These are phyloP conservation scores for Ogataea trehaloabstinens DNA, from an alignment of 805 yeast species.

Conservation along the genomic window DNA sequence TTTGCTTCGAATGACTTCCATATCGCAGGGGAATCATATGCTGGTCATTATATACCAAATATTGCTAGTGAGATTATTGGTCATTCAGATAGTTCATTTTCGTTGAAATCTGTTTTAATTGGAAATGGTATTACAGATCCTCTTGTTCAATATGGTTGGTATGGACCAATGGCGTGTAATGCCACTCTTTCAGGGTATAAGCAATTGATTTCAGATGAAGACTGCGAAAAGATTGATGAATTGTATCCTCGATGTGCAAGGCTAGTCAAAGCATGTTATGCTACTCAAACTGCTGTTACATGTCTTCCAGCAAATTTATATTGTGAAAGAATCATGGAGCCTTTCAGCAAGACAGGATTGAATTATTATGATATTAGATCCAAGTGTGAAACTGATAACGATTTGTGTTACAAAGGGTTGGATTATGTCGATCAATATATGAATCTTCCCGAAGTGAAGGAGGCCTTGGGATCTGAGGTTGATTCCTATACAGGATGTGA, in stretches of 20 bases:
- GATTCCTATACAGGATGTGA: conserved; percentile 74
- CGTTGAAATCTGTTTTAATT: conserved; percentile 74
- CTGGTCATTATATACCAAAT: conserved; percentile 91
- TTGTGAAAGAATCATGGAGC: conserved; percentile 83
- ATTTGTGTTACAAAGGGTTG: conserved; percentile 77
- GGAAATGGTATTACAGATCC: conserved; percentile 94
- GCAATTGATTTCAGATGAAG: conserved; percentile 71
- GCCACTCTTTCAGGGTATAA: conserved; percentile 72
- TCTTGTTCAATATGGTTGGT: conserved; percentile 70
- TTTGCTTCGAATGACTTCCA: conserved; percentile 63
- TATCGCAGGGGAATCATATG: conserved; percentile 91
- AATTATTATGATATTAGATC: conserved; percentile 89
- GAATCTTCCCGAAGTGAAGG: conserved; percentile 72
- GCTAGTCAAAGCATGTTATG: conserved; percentile 77
- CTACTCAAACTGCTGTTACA: conserved; percentile 67
- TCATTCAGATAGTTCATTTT: conserved; percentile 54
- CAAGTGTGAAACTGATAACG: conserved; percentile 62
- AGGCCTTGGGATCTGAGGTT: conserved; percentile 89
- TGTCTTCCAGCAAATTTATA: conserved; percentile 91
- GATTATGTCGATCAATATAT: conserved; percentile 74
- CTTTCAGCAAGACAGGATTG: conserved; percentile 80
- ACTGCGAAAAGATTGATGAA: conserved; percentile 68
- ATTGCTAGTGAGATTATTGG: conserved; percentile 78
- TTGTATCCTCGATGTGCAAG: conserved; percentile 75
- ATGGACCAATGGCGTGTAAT: conserved; percentile 92